Evolutionary conservation across 177 flowering plant genomes (phyloP).

Genomic region (Vitis hybrid): DNA sequence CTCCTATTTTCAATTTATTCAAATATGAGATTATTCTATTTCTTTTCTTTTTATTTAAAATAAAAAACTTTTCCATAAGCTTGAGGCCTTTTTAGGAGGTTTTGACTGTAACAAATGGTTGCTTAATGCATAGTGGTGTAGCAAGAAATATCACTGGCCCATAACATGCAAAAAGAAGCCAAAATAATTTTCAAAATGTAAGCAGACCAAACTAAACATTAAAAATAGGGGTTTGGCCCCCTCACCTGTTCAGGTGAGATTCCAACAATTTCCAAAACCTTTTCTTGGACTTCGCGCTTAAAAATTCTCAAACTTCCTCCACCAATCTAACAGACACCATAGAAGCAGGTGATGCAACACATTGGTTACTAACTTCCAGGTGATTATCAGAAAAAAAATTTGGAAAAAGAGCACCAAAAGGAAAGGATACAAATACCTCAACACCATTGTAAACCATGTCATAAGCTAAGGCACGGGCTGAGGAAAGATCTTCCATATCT

Average conservation of each 20-base stretch:
- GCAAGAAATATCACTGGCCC: neutral
- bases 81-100: too few species aligned
- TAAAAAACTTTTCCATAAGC: too few species aligned
- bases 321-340: constrained; percentile 62
- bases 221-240: neutral
- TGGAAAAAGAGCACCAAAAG: neutral
- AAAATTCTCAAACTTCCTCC: constrained; percentile 96
- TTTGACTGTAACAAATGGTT: too few species aligned
- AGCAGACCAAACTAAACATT: neutral
- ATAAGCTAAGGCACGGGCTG: constrained; percentile 97
- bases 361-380: neutral
- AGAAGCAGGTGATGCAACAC: neutral
- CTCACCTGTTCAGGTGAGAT: constrained; percentile 76
- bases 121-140: neutral
- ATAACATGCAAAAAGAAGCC: neutral
- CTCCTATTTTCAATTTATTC: too few species aligned
- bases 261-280: constrained; percentile 84
- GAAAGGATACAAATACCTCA: constrained; percentile 49
- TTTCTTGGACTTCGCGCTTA: constrained; percentile 84
- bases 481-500: constrained; percentile 73
- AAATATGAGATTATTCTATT: too few species aligned
- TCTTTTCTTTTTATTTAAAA: too few species aligned
- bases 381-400: neutral
- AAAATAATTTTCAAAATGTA: neutral
- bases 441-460: constrained; percentile 99